These are phyloP conservation scores for Rhizophora mangle DNA, from an alignment of 345 rosid genomes.

Conservation along the genomic window DNA sequence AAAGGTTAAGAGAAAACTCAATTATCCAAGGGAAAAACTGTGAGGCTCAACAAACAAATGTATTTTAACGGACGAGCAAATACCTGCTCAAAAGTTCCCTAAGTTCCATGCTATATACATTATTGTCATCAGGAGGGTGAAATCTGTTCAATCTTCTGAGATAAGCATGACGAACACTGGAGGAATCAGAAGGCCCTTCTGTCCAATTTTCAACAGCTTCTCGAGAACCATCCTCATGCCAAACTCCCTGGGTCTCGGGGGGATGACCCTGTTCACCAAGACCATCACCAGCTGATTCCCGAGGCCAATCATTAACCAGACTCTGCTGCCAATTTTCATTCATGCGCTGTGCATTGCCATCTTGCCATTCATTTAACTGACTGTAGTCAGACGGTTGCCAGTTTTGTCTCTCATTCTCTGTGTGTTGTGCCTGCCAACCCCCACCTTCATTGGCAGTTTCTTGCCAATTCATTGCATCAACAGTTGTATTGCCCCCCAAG, in stretches of 20 bases:
- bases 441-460: constrained; percentile 45
- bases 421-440: constrained; percentile 44
- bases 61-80: not conserved
- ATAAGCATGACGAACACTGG: constrained; percentile 56
- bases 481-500: constrained; percentile 34
- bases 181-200: constrained; percentile 52
- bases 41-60: not conserved
- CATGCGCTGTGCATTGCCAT: constrained; percentile 46
- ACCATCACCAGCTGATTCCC: constrained; percentile 42
- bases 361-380: constrained; percentile 51
- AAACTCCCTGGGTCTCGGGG: constrained; percentile 46
- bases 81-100: constrained; percentile 98
- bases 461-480: constrained; percentile 47
- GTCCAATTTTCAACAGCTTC: constrained; percentile 63
- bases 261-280: constrained; percentile 40
- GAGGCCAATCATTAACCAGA: constrained; percentile 50
- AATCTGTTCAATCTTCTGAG: constrained; percentile 84
- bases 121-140: constrained; percentile 94
- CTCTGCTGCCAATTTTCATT: constrained; percentile 53
- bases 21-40: not conserved
- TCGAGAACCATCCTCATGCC: constrained; percentile 56
- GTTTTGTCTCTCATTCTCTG: constrained; percentile 47
- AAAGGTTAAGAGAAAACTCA: constrained; percentile 17
- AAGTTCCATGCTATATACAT: constrained; percentile 92
- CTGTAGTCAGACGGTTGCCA: constrained; percentile 43